Evolutionary conservation across 306 rosid species (phyloP), one percentile per base, ranked within the genome.

Genomic region (Cicer bijugum): DNA sequence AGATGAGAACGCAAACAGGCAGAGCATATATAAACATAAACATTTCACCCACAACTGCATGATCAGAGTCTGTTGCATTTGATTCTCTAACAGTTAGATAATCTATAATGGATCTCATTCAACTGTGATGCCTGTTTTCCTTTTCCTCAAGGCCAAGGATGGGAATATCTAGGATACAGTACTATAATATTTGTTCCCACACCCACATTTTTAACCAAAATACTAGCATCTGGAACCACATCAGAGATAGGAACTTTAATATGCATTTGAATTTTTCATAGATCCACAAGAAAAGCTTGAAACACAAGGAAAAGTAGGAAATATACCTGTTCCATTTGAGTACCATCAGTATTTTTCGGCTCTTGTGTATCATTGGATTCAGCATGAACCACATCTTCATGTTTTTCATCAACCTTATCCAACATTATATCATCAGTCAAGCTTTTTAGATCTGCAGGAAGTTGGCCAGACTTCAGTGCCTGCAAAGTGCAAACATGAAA

Each of bases 381-480:
- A 78, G 28, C 83, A 14, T 44, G 47, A 63, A 70, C 76, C 69
- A 50, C 71, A 12, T 65, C 79, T 46, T 81, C 87, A 10, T 70
- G 80, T 40, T 80, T 82, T 56, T 81, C 87, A 47, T 84, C 35
- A 74, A 48, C 77, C 53, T 58, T 84, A 77, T 82, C 78, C 43
- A 73, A 16, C 55, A 50, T 58, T 17, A 81, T 50, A 71, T 82
- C 83, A 42, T 85, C 96, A 71, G 80, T 85, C 72, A 85, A 58
- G 39, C 81, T 69, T 67, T 84, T 51, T 37, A 91, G 82, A 80
- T 91, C 96, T 43, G 83, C 86, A 78, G 98, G 98, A 75, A 93
- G 92, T 82, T 89, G 97, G 16, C 98, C 98, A 1, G 90, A 91
- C 78, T 89, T 88, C 72, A 93, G 74, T 75, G 97, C 97, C 98